Evolutionary conservation across 2,329 filamentous ascomycete genomes (phyloP), one percentile per base, ranked within the genome.

Genomic region (Cryphonectria nitschkei): DNA sequence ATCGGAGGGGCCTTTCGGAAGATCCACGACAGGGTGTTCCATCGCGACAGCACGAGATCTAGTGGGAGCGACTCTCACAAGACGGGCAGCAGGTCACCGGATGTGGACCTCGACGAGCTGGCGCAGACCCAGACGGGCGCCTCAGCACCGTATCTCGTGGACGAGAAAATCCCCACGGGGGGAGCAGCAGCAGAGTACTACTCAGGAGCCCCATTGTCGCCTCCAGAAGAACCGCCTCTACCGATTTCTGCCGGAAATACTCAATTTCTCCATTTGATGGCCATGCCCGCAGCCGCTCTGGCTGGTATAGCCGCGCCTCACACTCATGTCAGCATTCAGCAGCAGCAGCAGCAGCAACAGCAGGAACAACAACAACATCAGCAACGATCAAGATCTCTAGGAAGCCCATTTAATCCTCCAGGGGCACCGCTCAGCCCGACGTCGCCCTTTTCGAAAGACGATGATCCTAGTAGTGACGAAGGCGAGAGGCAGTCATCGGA

Each of bases 101-200:
- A 69, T 4, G 67, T 72, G 56, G 71, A 74, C 6, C 13, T 68
- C 9, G 69, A 73, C 39, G 69, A 71, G 5, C 71, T 68, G 72
- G 72, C 54, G 56, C 73, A n/a, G 50, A 64, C 19, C 50, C 70
- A 70, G n/a, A 58, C 52, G 58, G 63, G 67, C 46, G 60, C 39
- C 54, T 65, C 72, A 56, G 68, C 69, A 11, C 75, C 74, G 37
- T 72, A 70, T 41, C 67, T 73, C 29, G 65, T 69, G 19, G 68
- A 75, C 32, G 70, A 76, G 43, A 67, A 73, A 22, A 71, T 69
- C 11, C 69, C 71, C n/a, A 68, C 50, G 63, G 74, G 75, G 13
- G 76, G 76, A 29, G 73, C 73, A 4, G 74, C 75, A n/a, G 76
- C 74, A 39, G 74, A 75, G n/a, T 76, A 76, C 68, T 76, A 76